A percentile compares a stretch with the other conserved stretches of the same genome.
Conservation (phyloP, 768 basidiomycete species). For the Daedaleopsis sinensis region DNA sequence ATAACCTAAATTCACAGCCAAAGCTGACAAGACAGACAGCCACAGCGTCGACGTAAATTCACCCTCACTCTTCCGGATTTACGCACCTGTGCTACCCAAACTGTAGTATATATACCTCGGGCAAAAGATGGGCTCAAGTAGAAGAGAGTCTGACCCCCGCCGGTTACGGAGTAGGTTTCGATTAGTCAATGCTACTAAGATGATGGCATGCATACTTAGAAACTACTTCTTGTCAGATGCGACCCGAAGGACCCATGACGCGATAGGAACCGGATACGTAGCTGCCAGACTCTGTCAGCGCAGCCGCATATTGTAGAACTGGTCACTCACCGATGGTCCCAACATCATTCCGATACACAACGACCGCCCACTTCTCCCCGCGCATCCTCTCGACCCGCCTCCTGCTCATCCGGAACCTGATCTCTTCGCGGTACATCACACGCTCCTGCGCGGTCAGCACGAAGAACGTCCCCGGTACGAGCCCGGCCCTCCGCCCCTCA, state of each 20-base stretch:
- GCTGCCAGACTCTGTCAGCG: neutral
- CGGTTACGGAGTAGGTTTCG: too few species aligned
- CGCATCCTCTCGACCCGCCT: constrained; percentile 18
- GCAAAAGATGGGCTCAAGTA: too few species aligned
- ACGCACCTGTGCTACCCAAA: too few species aligned
- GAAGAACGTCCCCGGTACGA: constrained; percentile 13
- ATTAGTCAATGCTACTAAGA: too few species aligned
- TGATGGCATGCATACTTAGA: too few species aligned
- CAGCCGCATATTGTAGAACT: neutral
- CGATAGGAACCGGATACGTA: constrained; percentile 1
- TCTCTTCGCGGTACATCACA: constrained; percentile 1
- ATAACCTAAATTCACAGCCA: too few species aligned
- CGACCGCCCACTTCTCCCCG: constrained; percentile 12
- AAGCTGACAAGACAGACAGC: too few species aligned
- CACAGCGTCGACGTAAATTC: too few species aligned
- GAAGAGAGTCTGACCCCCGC: too few species aligned
- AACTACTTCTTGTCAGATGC: too few species aligned
- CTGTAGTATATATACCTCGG: too few species aligned
- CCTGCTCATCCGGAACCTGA: constrained; percentile 21
- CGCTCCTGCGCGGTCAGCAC: constrained; percentile 14
- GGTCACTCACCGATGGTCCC: neutral
- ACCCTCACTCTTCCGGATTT: too few species aligned
- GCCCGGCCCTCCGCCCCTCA: constrained; percentile 9
- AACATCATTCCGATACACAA: constrained; percentile 10
- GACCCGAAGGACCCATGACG: constrained; percentile 1